Conservation (phyloP, 805 yeast species). For the Peterozyma toletana region DNA sequence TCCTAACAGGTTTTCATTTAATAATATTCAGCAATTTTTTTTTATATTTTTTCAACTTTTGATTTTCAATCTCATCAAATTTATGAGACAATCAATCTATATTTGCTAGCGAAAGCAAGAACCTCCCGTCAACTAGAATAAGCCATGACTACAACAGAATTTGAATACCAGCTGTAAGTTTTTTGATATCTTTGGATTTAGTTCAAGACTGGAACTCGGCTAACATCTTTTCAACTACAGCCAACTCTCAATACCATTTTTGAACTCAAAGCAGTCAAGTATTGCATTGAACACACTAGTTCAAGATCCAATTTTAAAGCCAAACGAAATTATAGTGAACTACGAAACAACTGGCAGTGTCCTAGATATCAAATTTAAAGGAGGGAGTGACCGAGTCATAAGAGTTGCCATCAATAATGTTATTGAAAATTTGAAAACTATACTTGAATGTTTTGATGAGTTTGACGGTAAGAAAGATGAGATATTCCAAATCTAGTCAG, state of each 20-base stretch:
- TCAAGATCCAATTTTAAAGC: slow-evolving; percentile 80
- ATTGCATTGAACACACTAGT: slow-evolving; percentile 54
- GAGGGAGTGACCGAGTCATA: slow-evolving; percentile 65
- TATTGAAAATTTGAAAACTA: slow-evolving; percentile 68
- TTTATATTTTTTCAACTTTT: no score
- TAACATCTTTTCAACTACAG: slow-evolving; percentile 12
- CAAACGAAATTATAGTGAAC: slow-evolving; percentile 49
- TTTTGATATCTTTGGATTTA: no score
- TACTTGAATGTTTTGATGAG: slow-evolving; percentile 75
- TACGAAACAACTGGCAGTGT: slow-evolving; percentile 27
- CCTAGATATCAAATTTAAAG: slow-evolving; percentile 44
- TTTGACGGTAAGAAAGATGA: slow-evolving; percentile 30
- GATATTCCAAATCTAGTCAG: neutral
- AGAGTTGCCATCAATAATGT: slow-evolving; percentile 82
- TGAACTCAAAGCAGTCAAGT: slow-evolving; percentile 45
- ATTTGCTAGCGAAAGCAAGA: no score
- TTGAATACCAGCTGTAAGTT: no score
- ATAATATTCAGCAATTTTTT: no score
- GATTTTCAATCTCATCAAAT: no score
- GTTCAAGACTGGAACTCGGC: no score
- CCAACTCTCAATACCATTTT: slow-evolving; percentile 57
- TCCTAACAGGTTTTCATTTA: no score
- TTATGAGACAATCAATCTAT: no score
- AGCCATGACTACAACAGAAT: no score
- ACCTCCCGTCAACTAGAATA: no score